Percentiles rank a stretch among this genome's conserved stretches.
phyloP scores from a whole-genome alignment of 495 filamentous ascomycete genomes.

The Entonaema liquescens region DNA sequence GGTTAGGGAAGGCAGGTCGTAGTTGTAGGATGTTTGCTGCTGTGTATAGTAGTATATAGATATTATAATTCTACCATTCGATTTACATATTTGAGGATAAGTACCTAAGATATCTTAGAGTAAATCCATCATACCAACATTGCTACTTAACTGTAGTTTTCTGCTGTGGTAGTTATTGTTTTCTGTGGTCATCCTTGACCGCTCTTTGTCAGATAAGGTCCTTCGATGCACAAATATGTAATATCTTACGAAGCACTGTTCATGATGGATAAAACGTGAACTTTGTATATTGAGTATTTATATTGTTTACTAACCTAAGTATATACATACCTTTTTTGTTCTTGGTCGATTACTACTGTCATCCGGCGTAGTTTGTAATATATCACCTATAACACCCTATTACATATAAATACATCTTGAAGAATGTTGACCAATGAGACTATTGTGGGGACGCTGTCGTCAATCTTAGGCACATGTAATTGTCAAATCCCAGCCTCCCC shows the following conservation, averaged over 20 bases:
- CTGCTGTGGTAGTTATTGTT: not conserved
- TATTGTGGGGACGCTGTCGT: not conserved
- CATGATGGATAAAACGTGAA: not conserved
- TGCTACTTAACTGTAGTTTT: not conserved
- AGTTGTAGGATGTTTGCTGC: not conserved
- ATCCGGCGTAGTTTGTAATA: not conserved
- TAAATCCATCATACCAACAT: slow-evolving; percentile 7
- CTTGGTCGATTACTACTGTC: too few species aligned
- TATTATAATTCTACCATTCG: slow-evolving; percentile 9
- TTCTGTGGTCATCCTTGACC: not conserved
- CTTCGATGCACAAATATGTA: not conserved
- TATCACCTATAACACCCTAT: not conserved
- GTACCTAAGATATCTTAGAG: not conserved
- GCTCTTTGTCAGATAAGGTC: not conserved
- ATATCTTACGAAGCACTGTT: not conserved
- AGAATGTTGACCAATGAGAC: not conserved
- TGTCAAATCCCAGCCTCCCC: slow-evolving; percentile 26
- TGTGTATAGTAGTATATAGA: slow-evolving; percentile 10
- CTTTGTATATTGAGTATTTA: too few species aligned
- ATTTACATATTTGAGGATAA: slow-evolving; percentile 2
- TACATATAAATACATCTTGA: not conserved
- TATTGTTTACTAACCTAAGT: too few species aligned
- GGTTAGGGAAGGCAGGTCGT: not conserved
- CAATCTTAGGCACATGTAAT: not conserved
- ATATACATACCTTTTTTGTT: too few species aligned